Base-by-base conservation (phyloP, 208 protist species). In the Acanthamoeba lugdunensis region DNA sequence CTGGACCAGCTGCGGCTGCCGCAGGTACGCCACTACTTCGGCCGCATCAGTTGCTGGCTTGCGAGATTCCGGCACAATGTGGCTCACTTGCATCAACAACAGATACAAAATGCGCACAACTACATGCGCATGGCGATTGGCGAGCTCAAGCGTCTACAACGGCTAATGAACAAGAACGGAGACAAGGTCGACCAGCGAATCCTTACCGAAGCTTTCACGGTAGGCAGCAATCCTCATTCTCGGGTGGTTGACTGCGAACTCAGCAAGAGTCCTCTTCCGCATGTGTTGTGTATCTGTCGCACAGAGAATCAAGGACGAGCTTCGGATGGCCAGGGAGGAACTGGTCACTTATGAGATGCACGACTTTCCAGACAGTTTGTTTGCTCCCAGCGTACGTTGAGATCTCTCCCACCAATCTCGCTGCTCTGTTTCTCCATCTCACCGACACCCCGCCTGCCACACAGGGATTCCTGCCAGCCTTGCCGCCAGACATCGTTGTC, bases 81-180 rank as follows among this genome's bases (percentile, higher is more conserved):
- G 14, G 30, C 18, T 28, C 33, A 30, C 18, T 0, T 8, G 69
- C 28, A 6, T 48, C 41, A 1, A 25, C 71, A 25, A 37, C 71
- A 81, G 71, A 50, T 81, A 23, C 41, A 81, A 50, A 81, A 81
- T 30, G 33, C 71, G 1, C 71, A 81, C 71, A 81, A 81, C 71
- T 81, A 52, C 71, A 23, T 45, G 16, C 28, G 23, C 33, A 81
- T 81, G 71, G 71, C 71, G 8, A 45, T 81, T 30, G 41, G 41
- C 14, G 71, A 81, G 41, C 71, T 81, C 25, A 23, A 45, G 41
- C 71, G 71, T 18, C 33, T 81, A 13, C 71, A 81, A 48, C 28
- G 41, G 18, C 28, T 81, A 7, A 30, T 30, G 37, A 25, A 33
- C 25, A 21, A 45, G 13, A 48, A 52, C 37, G 37, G 14, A 16